A percentile compares a stretch with the other conserved stretches of the same genome.
Evolutionary conservation across 2,329 filamentous ascomycete species (phyloP).

Genomic region (Fusarium miscanthi): DNA sequence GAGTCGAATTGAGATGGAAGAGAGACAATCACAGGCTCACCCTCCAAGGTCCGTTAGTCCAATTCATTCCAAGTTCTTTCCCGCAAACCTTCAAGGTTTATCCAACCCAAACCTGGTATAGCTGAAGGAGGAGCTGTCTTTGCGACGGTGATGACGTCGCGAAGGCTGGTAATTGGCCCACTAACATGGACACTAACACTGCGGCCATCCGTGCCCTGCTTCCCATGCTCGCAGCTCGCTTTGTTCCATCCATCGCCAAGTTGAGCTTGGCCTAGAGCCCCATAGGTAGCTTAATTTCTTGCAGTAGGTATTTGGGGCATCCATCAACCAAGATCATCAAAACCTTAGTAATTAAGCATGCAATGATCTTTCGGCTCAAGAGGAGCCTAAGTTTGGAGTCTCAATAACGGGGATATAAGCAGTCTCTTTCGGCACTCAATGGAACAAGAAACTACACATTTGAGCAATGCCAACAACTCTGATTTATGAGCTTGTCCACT

Average conservation of each 20-base stretch:
- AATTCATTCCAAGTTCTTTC: slow-evolving; percentile 28
- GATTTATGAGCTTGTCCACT: not conserved
- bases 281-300: slow-evolving; percentile 33
- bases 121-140: slow-evolving; percentile 30
- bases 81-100: slow-evolving; percentile 26
- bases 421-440: not conserved
- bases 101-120: slow-evolving; percentile 15
- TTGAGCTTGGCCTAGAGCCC: not conserved
- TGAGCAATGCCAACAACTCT: not conserved
- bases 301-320: slow-evolving; percentile 10
- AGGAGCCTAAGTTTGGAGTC: not conserved
- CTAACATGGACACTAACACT: not conserved
- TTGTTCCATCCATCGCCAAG: slow-evolving; percentile 4
- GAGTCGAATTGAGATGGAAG: not conserved
- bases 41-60: not conserved
- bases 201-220: slow-evolving; percentile 31
- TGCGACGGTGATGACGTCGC: slow-evolving; percentile 32
- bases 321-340: not conserved
- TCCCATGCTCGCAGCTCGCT: not conserved
- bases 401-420: not conserved
- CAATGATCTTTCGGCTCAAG: not conserved
- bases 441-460: not conserved
- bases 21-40: not conserved
- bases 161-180: slow-evolving; percentile 29
- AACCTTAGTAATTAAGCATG: not conserved